Conservation (phyloP, 164 flowering plant species). For the Santalum album region DNA sequence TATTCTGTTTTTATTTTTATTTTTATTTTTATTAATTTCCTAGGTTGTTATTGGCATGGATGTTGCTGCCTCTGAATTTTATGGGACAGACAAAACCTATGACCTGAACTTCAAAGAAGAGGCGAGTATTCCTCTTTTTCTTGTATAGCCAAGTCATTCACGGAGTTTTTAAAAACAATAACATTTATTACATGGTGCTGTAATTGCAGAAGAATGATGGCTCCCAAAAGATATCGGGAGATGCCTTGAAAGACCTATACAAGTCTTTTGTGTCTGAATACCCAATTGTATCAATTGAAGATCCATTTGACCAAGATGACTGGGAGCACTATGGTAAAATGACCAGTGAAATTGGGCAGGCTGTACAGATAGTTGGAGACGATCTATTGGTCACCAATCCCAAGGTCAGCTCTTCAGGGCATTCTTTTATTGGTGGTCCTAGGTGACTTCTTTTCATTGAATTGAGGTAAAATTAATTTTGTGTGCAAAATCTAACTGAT, state of each 20-base stretch:
- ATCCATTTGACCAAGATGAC: conserved; percentile 95
- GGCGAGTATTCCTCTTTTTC: conserved; percentile 32
- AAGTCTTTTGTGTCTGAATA: conserved; percentile 74
- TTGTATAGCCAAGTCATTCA: too few species aligned
- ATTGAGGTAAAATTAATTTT: not conserved
- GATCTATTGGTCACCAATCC: conserved; percentile 94
- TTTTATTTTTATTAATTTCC: not conserved
- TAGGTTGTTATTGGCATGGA: conserved; percentile 96
- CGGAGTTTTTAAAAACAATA: too few species aligned
- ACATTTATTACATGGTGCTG: too few species aligned
- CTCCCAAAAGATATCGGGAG: conserved; percentile 72
- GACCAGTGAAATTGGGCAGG: conserved; percentile 57
- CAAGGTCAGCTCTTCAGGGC: conserved; percentile 65
- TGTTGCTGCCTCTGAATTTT: conserved; percentile 94
- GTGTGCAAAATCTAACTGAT: not conserved
- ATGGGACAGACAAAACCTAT: conserved; percentile 60
- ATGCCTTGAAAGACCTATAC: conserved; percentile 66
- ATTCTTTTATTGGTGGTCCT: too few species aligned
- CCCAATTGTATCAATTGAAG: conserved; percentile 89
- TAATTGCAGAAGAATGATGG: conserved; percentile 66
- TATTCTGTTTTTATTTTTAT: not conserved
- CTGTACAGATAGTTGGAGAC: conserved; percentile 88
- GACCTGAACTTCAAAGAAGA: conserved; percentile 91
- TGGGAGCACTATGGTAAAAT: conserved; percentile 74
- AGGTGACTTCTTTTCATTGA: conserved; percentile 3